Conservation (phyloP, 495 filamentous ascomycete genomes). For the Aspergillus saccharolyticus region DNA sequence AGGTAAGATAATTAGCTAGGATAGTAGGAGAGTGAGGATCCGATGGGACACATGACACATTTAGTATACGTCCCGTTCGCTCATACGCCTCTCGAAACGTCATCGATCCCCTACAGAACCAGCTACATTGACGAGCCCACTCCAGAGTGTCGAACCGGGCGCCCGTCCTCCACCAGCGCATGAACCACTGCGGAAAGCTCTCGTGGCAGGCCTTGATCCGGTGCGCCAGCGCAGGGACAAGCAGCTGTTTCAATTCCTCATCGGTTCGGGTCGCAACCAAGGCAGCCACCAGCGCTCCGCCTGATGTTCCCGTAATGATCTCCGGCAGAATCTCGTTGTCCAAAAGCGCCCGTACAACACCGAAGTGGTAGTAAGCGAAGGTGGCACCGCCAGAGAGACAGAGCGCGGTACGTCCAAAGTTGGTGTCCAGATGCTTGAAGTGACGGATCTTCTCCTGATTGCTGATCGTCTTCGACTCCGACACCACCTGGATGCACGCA, state of each 20-base stretch:
- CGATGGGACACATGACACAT: conserved; percentile 93
- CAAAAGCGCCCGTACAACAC: conserved; percentile 83
- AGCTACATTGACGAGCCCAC: conserved; percentile 81
- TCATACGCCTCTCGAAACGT: conserved; percentile 95
- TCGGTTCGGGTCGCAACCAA: conserved; percentile 86
- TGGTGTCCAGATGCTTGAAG: conserved; percentile 83
- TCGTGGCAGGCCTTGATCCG: conserved; percentile 86
- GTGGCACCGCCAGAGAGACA: conserved; percentile 92
- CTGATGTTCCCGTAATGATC: conserved; percentile 93
- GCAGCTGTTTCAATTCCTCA: conserved; percentile 76
- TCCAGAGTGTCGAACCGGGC: conserved; percentile 89
- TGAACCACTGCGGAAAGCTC: conserved; percentile 65
- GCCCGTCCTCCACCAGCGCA: conserved; percentile 85
- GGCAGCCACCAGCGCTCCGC: conserved; percentile 86
- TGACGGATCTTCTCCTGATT: conserved; percentile 71
- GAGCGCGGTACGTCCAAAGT: conserved; percentile 87
- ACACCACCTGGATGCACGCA: conserved; percentile 58
- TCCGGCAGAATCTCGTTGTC: conserved; percentile 83
- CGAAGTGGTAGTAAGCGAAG: conserved; percentile 97
- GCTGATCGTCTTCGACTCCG: conserved; percentile 59
- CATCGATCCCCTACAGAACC: conserved; percentile 84
- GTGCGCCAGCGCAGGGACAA: conserved; percentile 79
- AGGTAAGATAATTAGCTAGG: conserved; percentile 87
- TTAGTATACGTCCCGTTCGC: conserved; percentile 87
- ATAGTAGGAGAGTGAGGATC: conserved; percentile 93